Conservation (phyloP, 192 early-diverging fungal species). For the Rhizophagus clarus region DNA sequence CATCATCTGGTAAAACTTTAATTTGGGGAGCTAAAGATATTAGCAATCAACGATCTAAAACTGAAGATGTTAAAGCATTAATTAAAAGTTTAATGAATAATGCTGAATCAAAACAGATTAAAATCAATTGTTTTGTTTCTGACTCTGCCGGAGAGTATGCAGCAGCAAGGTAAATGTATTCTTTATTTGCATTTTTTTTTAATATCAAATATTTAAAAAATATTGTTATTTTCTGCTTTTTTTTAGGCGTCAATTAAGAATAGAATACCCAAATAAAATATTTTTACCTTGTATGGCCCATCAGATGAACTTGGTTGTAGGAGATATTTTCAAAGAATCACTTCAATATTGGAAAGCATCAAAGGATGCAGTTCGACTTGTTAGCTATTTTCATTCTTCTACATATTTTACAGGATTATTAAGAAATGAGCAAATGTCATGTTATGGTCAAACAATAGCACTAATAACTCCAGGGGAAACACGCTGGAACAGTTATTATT, state of each 20-base stretch:
- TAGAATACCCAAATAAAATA: constrained; percentile 15
- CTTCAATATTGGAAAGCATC: neutral
- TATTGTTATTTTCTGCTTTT: no score
- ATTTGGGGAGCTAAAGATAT: neutral
- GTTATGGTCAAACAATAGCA: constrained; percentile 4
- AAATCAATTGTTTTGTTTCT: constrained; percentile 21
- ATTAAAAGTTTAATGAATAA: constrained; percentile 16
- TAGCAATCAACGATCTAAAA: constrained; percentile 8
- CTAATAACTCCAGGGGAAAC: constrained; percentile 3
- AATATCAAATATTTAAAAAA: no score
- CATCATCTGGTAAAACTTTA: constrained; percentile 2
- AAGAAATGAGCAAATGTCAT: constrained; percentile 19
- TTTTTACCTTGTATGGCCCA: constrained; percentile 14
- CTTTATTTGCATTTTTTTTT: no score
- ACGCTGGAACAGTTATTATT: constrained; percentile 22
- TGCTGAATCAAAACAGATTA: constrained; percentile 1
- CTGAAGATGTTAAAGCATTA: neutral
- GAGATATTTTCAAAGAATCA: constrained; percentile 18
- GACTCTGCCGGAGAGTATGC: constrained; percentile 19
- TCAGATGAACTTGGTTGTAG: constrained; percentile 19
- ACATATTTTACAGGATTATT: constrained; percentile 17
- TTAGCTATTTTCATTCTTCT: constrained; percentile 15
- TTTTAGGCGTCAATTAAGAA: constrained; percentile 2
- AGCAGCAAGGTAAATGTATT: constrained; percentile 2
- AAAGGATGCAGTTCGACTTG: constrained; percentile 14